Percentiles rank a stretch among this genome's conserved stretches.
Conservation (phyloP, 1,139 yeast genomes). For the Saccharomyces uvarum region DNA sequence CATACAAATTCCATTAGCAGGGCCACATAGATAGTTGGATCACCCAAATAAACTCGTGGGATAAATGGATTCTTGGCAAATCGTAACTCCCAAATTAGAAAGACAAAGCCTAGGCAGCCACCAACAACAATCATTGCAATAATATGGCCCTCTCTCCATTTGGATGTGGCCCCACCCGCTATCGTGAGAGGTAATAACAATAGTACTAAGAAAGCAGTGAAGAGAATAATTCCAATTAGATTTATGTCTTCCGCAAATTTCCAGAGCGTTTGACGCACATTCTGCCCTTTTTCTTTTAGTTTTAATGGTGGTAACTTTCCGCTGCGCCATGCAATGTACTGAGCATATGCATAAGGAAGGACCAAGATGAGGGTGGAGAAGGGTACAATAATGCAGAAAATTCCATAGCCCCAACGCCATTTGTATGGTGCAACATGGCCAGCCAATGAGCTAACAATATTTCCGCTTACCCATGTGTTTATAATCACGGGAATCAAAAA, state of each 20-base stretch:
- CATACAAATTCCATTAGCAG: background rate
- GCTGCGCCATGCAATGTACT: background rate
- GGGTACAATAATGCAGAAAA: background rate
- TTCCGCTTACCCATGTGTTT: background rate
- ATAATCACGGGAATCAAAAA: background rate
- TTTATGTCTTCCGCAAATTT: background rate
- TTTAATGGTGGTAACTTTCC: background rate
- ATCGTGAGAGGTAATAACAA: background rate
- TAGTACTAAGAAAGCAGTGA: background rate
- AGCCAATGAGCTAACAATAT: background rate
- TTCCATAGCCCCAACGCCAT: background rate
- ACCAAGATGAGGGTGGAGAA: background rate
- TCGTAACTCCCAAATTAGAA: background rate
- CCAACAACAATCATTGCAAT: background rate
- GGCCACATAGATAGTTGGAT: background rate
- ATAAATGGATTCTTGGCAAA: background rate
- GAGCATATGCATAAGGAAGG: background rate
- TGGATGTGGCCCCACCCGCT: background rate
- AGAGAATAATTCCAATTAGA: background rate
- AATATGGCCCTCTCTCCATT: background rate
- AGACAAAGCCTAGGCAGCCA: background rate
- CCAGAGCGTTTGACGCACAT: background rate
- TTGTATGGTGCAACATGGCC: background rate
- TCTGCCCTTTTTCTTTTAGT: background rate
- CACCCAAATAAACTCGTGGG: background rate